Evolutionary conservation across 2,329 filamentous ascomycete genomes (phyloP), one percentile per base, ranked within the genome.

Genomic region (Podosphaera leucotricha): DNA sequence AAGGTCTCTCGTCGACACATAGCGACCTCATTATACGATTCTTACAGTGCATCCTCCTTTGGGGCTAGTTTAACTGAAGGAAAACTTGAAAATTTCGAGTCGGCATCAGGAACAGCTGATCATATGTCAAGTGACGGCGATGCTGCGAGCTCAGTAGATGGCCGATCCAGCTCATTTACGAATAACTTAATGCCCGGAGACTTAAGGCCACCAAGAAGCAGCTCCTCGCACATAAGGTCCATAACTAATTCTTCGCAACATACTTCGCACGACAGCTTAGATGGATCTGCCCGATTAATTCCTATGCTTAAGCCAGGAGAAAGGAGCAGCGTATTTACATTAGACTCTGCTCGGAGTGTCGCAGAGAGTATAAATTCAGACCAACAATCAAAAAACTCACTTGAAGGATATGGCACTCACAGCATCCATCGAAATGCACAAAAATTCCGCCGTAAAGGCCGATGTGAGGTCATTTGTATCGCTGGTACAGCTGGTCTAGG

Each of bases 401-500:
- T 55, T 3, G 56, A 56, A 28, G 50, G 51, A 13, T 50, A 50
- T 18, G 54, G 56, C 1, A 52, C 51, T 43, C 33, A 57, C n/a
- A 48, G 48, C 6, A 49, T 44, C 24, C 43, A 52, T 11, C 50
- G 47, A 16, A 56, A 56, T 33, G 44, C 41, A 15, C 46, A 47
- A 3, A 77, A 75, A 52, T 75, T 75, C 46, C 65, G 68, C 36
- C 65, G 70, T 37, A 66, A 67, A 21, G 72, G 72, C 2, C 74
- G 76, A 43, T 77, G 73, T 52, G 74, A 78, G 52, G 66, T 78
- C 20, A 62, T 77, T 16, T 65, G 66, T 13, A 66, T 78, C 43
- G 70, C 75, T 50, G 74, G 74, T 24, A 64, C 67, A 11, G 72
- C 68, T 2, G 74, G 74, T 0, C 59, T 77, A 18, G 74, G 74